Evolutionary conservation across 208 protist species (phyloP).

Genomic region (Leishmania mexicana): DNA sequence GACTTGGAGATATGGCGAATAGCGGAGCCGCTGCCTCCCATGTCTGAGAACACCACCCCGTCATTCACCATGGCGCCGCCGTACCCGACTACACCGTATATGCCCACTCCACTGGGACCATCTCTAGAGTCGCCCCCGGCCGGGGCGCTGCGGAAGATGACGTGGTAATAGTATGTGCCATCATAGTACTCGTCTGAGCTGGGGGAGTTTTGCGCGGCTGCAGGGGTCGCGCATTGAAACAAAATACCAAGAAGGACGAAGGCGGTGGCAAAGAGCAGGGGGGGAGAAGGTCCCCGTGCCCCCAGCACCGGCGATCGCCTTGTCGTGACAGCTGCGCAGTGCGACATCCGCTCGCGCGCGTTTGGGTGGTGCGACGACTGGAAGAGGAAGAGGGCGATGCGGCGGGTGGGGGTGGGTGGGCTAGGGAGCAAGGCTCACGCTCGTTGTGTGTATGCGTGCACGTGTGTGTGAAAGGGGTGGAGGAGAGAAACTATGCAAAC

Average conservation of each 20-base stretch:
- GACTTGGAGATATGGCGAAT: constrained; percentile 41
- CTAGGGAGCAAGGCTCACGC: neutral
- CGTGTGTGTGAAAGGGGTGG: too few species aligned
- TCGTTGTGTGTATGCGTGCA: too few species aligned
- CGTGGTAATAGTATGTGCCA: constrained; percentile 35
- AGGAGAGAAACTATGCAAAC: too few species aligned
- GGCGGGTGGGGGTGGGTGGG: neutral
- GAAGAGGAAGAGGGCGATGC: neutral
- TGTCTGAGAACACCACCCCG: constrained; percentile 58
- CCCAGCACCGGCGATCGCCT: neutral
- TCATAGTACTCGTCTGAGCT: constrained; percentile 10
- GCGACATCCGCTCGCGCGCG: neutral
- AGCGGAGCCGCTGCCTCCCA: constrained; percentile 41
- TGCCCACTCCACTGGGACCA: constrained; percentile 52
- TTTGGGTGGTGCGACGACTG: neutral
- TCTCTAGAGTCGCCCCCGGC: constrained; percentile 20
- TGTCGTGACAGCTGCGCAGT: neutral
- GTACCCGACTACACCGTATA: constrained; percentile 33
- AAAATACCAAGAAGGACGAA: neutral
- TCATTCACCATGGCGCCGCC: constrained; percentile 11
- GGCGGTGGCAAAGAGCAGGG: neutral
- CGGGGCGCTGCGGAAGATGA: constrained; percentile 27
- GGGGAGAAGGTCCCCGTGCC: neutral
- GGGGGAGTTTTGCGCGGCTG: neutral
- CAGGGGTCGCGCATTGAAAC: neutral